A percentile compares a stretch with the other conserved stretches of the same genome.
Evolutionary conservation across 306 rosid genomes (phyloP).

Genomic region (Casuarina cunninghamiana): DNA sequence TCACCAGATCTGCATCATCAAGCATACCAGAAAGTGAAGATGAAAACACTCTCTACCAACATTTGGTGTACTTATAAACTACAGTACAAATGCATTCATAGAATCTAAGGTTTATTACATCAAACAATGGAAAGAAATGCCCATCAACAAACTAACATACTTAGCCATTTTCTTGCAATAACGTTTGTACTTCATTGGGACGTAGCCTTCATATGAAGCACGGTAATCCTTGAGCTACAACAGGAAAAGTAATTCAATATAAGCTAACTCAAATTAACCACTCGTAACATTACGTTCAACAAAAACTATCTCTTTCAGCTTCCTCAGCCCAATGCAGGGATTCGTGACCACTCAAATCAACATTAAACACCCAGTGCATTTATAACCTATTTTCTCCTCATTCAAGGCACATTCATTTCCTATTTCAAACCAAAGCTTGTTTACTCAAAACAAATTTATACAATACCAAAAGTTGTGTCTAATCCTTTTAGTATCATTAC

Average conservation of each 20-base stretch:
- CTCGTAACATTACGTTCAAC: not conserved
- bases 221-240: constrained; percentile 72
- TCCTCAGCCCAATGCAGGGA: constrained; percentile 3
- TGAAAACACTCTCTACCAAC: constrained; percentile 8
- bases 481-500: not conserved
- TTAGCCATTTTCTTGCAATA: constrained; percentile 85
- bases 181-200: constrained; percentile 89
- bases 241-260: constrained; percentile 31
- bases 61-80: constrained; percentile 17
- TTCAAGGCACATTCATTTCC: not conserved
- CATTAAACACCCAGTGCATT: not conserved
- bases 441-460: not conserved
- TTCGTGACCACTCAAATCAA: not conserved
- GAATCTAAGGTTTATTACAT: constrained; percentile 16
- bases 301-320: constrained; percentile 4
- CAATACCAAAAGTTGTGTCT: not conserved
- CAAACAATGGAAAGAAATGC: constrained; percentile 20
- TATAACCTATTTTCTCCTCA: not conserved
- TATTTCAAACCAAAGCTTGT: not conserved
- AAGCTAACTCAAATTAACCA: constrained; percentile 35
- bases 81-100: constrained; percentile 12
- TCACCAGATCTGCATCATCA: constrained; percentile 70
- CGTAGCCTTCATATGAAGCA: constrained; percentile 77
- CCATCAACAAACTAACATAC: constrained; percentile 46
- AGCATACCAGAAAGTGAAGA: constrained; percentile 30